A percentile compares a stretch with the other conserved stretches of the same genome.
Evolutionary conservation across 1,284 basidiomycete species (phyloP).

Genomic region (Vanrija humicola): DNA sequence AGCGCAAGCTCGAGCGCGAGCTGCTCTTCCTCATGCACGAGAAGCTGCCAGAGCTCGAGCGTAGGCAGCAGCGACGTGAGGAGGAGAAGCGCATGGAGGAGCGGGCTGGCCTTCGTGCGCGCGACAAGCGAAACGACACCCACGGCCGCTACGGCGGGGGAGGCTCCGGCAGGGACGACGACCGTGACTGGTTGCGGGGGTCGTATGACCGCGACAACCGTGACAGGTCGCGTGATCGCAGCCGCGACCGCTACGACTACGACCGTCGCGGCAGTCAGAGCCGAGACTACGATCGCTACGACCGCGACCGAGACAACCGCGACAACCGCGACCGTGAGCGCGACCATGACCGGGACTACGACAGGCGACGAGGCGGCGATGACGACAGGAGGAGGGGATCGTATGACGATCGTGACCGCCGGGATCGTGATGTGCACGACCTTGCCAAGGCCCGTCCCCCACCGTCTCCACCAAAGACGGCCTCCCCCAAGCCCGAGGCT

Average conservation of each 20-base stretch:
- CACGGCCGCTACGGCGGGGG: conserved; percentile 61
- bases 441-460: conserved; percentile 5
- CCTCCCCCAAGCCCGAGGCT: conserved; percentile 19
- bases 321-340: conserved; percentile 23
- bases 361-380: conserved; percentile 3
- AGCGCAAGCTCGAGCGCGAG: conserved; percentile 83
- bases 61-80: conserved; percentile 75
- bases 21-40: conserved; percentile 84
- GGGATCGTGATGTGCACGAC: conserved; percentile 32
- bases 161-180: conserved; percentile 39
- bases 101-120: conserved; percentile 69
- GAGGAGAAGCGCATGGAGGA: conserved; percentile 71
- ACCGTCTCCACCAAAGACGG: conserved; percentile 7
- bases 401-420: conserved; percentile 38
- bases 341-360: conserved; percentile 23
- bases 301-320: conserved; percentile 6
- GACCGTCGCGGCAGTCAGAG: conserved; percentile 43
- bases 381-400: neutral
- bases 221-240: conserved; percentile 43
- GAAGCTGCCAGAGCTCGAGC: conserved; percentile 84
- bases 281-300: conserved; percentile 9
- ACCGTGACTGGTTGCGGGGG: conserved; percentile 46
- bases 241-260: conserved; percentile 23
- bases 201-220: conserved; percentile 49
- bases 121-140: conserved; percentile 80